Evolutionary conservation across 2,329 filamentous ascomycete species (phyloP), one percentile per base, ranked within the genome.

Genomic region (Cercospora berteroae): DNA sequence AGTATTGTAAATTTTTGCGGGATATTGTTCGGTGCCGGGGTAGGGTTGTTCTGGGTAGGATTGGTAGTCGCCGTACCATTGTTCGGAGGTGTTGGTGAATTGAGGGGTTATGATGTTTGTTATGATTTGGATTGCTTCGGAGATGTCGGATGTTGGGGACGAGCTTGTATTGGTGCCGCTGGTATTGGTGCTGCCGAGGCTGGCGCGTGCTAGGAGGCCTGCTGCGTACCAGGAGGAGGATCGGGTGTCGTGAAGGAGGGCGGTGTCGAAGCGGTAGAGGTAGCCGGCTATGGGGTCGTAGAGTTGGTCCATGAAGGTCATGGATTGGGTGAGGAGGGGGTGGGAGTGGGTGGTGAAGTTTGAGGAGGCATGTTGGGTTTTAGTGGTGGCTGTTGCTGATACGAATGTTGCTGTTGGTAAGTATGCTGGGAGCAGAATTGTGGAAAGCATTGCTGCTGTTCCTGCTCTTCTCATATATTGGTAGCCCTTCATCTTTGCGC

Each of bases 21-120:
- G 80, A 69, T 89, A 89, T 16, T 79, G 76, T 1, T 77, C 63
- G 2, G 81, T 83, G 18, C 86, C 86, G 4, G 89, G 83, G 2
- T 81, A 82, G 0, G 87, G 87, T 74, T 89, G 83, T 70, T 89
- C 86, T 0, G 85, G 84, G 50, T 85, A 81, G 29, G 81, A 78
- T 55, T 86, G 83, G 70, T 87, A 88, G 63, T 83, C 81, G 27
- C 83, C 85, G 71, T 76, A 88, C 87, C 87, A 89, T 73, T 87
- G 84, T 44, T 82, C 79, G 2, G 80, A 79, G 2, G 80, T 76
- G 18, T 86, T 80, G 67, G 84, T 86, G 73, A 83, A 84, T 71
- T 88, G 86, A 7, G 77, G 83, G 3, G 66, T 74, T 58, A 88
- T 84, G 18, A 88, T 80, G 67, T 86, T 87, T 23, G 72, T 78